Base-by-base conservation (phyloP, 2,329 filamentous ascomycete species). In the Neopestalotiopsis sp. region DNA sequence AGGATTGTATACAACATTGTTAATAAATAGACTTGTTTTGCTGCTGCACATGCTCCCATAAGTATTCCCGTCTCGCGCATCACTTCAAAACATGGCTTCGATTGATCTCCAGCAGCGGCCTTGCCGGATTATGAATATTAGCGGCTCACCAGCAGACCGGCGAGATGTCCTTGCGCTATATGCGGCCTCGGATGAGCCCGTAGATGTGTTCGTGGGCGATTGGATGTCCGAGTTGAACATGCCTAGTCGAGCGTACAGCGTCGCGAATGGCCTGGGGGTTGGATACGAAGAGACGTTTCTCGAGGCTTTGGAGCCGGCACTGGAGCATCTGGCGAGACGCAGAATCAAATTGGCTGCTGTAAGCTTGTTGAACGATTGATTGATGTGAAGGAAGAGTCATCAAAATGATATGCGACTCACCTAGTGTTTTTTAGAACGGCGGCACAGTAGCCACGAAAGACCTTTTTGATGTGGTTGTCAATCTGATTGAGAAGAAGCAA, bases 311-410 rank as follows among this genome's bases (percentile, higher is more conserved):
- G 64, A 69, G 45, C 68, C 65, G 9, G 64, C 65, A n/a, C 52
- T 69, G 24, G 64, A 62, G 56, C 38, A 67, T 32, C 64, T 69
- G 14, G 64, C 63, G 5, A 34, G 64, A 30, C 28, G 64, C n/a
- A 63, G 58, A 14, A 74, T 76, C 67, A 77, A 75, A 67, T 42
- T 78, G 4, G 75, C 73, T 2, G 74, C 77, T 12, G 49, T 56
- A 24, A 56, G 34, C 34, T 38, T 38, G 1, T 38, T 38, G 34
- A 38, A 7, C 34, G 34, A 38, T 38, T 38, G 34, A 38, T 6
- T 38, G 34, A 10, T 38, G 34, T 38, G 6, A 7, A 38, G 10
- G 34, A 10, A 10, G 34, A 38, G 6, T 38, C 10, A 38, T 38
- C 34, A 38, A 7, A 38, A 38, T 38, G 49, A n/a, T 17, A 56